Conservation (phyloP, 2,329 filamentous ascomycete species). For the Cadophora sp. region DNA sequence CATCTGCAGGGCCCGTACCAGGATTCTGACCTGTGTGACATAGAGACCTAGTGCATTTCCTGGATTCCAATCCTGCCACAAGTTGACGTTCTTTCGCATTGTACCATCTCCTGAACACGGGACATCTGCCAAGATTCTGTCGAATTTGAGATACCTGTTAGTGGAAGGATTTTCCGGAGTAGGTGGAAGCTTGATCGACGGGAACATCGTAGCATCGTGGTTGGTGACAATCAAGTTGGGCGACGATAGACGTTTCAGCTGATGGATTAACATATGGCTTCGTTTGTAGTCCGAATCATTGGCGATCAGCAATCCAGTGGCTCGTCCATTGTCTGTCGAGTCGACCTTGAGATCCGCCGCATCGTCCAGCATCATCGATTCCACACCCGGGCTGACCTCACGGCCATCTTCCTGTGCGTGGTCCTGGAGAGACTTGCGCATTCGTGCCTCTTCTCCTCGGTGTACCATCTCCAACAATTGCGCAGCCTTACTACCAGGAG, state of each 20-base stretch:
- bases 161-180: constrained; percentile 59
- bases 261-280: constrained; percentile 95
- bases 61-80: constrained; percentile 96
- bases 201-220: constrained; percentile 95
- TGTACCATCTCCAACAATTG: constrained; percentile 96
- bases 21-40: constrained; percentile 84
- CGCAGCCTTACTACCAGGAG: constrained; percentile 94
- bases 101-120: constrained; percentile 97
- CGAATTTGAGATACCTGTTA: constrained; percentile 88
- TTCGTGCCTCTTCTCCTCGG: constrained; percentile 85
- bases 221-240: constrained; percentile 97
- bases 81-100: constrained; percentile 86
- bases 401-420: constrained; percentile 67
- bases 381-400: constrained; percentile 56
- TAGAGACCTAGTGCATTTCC: constrained; percentile 88
- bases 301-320: constrained; percentile 90
- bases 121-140: constrained; percentile 94
- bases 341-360: constrained; percentile 57
- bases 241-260: constrained; percentile 95
- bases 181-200: constrained; percentile 83
- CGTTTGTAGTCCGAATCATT: constrained; percentile 98
- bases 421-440: constrained; percentile 72
- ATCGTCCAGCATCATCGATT: constrained; percentile 56
- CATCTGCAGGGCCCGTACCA: constrained; percentile 92
- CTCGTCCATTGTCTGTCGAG: constrained; percentile 78